These are phyloP conservation scores for Fusarium hostae DNA, from an alignment of 2,329 filamentous ascomycete genomes.

Conservation along the genomic window DNA sequence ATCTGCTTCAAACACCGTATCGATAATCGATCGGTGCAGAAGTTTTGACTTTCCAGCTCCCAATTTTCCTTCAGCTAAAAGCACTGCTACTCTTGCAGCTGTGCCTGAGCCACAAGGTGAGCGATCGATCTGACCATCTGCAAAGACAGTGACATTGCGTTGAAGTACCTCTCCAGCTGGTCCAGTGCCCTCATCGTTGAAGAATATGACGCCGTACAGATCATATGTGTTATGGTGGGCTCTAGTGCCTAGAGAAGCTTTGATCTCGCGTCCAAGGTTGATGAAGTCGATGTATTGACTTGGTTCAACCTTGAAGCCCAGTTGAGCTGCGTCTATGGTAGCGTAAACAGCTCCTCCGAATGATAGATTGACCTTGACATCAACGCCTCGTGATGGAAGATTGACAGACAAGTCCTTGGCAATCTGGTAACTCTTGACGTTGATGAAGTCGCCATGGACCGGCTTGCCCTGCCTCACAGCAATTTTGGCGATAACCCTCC, in stretches of 20 bases:
- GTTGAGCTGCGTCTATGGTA: slow-evolving; percentile 10
- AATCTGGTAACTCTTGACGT: slow-evolving; percentile 33
- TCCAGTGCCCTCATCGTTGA: neutral
- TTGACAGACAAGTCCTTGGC: neutral
- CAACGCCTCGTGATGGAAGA: neutral
- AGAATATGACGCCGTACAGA: slow-evolving; percentile 31
- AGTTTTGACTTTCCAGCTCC: neutral
- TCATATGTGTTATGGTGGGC: slow-evolving; percentile 21
- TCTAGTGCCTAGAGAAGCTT: slow-evolving; percentile 6
- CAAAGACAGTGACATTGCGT: slow-evolving; percentile 42
- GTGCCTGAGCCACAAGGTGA: slow-evolving; percentile 44
- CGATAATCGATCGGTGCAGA: slow-evolving; percentile 26
- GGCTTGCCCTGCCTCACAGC: neutral
- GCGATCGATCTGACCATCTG: slow-evolving; percentile 44
- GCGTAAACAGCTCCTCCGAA: slow-evolving; percentile 35
- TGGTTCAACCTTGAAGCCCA: slow-evolving; percentile 22
- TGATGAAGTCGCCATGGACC: slow-evolving; percentile 29
- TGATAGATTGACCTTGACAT: neutral
- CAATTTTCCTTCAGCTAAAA: slow-evolving; percentile 3
- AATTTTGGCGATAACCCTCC: slow-evolving; percentile 19
- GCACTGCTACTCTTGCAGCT: slow-evolving; percentile 30
- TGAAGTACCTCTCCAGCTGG: neutral
- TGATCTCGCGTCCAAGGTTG: slow-evolving; percentile 33
- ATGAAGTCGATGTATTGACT: slow-evolving; percentile 19
- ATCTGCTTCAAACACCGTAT: slow-evolving; percentile 19